These are phyloP conservation scores for Tetracladium setigerum DNA, from an alignment of 495 filamentous ascomycete species.

Conservation along the genomic window DNA sequence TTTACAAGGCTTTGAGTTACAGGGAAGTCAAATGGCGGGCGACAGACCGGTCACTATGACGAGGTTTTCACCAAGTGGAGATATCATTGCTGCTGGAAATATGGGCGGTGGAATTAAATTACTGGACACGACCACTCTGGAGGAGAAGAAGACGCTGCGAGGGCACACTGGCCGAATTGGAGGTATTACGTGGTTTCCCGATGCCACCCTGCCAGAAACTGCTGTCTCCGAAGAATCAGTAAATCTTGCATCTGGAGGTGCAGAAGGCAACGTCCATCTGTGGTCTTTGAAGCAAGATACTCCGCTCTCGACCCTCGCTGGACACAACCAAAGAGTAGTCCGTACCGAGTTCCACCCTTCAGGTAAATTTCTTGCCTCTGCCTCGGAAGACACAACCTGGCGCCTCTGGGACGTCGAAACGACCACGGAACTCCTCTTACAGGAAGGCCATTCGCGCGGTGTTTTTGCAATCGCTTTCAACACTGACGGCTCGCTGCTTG, in stretches of 20 bases:
- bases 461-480: constrained; percentile 87
- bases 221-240: constrained; percentile 65
- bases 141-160: constrained; percentile 62
- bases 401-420: constrained; percentile 90
- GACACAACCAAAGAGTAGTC: constrained; percentile 81
- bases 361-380: constrained; percentile 82
- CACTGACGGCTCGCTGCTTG: constrained; percentile 81
- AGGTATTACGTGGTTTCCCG: constrained; percentile 84
- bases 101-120: constrained; percentile 86
- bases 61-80: constrained; percentile 79
- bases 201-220: constrained; percentile 61
- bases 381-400: constrained; percentile 96
- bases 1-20: constrained; percentile 75
- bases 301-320: constrained; percentile 74
- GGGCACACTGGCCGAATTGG: constrained; percentile 85
- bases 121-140: constrained; percentile 73
- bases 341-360: constrained; percentile 93
- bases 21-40: constrained; percentile 85
- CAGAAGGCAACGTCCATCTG: constrained; percentile 81
- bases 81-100: constrained; percentile 81
- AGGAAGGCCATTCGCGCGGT: constrained; percentile 91
- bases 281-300: constrained; percentile 84
- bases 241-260: constrained; percentile 86
- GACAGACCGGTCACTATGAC: constrained; percentile 86
- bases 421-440: constrained; percentile 72